Percentiles rank a stretch among this genome's conserved stretches.
These are phyloP conservation scores for Dichotomocladium elegans DNA, from an alignment of 371 early-diverging fungal species.

Conservation along the genomic window DNA sequence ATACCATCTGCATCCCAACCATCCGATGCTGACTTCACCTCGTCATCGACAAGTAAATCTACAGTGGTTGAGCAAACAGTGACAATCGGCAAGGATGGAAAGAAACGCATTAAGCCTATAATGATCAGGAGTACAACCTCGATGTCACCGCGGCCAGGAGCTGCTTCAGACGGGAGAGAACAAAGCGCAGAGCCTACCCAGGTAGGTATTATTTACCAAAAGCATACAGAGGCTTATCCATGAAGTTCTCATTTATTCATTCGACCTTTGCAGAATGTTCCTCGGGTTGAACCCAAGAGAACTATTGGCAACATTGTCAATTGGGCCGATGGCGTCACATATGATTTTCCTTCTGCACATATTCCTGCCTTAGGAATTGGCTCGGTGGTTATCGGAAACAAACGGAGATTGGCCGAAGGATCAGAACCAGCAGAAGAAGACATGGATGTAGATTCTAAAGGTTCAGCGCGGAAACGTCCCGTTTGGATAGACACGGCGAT, in stretches of 20 bases:
- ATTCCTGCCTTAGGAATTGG: conserved; percentile 17
- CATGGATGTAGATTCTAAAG: conserved; percentile 12
- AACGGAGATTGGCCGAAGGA: conserved; percentile 38
- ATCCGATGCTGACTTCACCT: conserved; percentile 9
- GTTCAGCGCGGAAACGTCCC: conserved; percentile 14
- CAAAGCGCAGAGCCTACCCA: background rate
- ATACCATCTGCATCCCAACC: background rate
- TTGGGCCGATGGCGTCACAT: background rate
- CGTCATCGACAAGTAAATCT: conserved; percentile 13
- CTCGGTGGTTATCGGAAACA: conserved; percentile 42
- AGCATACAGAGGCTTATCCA: background rate
- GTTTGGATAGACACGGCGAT: conserved; percentile 38
- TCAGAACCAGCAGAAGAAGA: conserved; percentile 4
- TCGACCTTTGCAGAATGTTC: background rate
- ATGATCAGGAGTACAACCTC: conserved; percentile 3
- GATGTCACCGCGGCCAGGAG: background rate
- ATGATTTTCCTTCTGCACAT: conserved; percentile 9
- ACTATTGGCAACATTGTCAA: background rate
- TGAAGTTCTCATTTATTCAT: background rate
- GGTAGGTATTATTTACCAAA: background rate
- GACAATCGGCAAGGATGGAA: conserved; percentile 71
- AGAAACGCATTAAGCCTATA: conserved; percentile 76
- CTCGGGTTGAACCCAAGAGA: background rate
- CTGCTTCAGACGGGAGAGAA: too few species aligned
- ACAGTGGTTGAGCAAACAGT: conserved; percentile 49